phyloP scores from a whole-genome alignment of 2,329 filamentous ascomycete species.

The Penicillium sp. region DNA sequence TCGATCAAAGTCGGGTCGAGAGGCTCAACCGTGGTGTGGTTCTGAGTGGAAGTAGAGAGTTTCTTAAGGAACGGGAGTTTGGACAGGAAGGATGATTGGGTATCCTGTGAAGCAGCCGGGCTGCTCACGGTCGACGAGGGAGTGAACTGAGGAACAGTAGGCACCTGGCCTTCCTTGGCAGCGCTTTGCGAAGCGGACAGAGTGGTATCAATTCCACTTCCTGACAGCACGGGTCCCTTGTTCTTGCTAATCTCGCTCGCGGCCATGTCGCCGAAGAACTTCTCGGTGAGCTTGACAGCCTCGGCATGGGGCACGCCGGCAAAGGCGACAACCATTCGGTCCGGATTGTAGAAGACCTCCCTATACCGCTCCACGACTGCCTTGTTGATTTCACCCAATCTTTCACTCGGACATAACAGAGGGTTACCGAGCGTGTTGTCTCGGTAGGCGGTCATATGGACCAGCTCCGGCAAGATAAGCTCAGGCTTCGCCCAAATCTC shows the following conservation, averaged over 20 bases:
- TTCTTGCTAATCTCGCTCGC: conserved; percentile 45
- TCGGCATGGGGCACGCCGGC: conserved; percentile 79
- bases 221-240: conserved; percentile 47
- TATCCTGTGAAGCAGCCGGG: conserved; percentile 38
- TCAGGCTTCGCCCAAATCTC: conserved; percentile 99
- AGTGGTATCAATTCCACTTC: conserved; percentile 54
- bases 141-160: conserved; percentile 38
- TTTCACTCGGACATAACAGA: conserved; percentile 79
- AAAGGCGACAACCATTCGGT: conserved; percentile 90
- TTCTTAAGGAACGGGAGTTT: conserved; percentile 88
- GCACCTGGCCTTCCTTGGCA: conserved; percentile 29
- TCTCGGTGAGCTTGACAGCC: conserved; percentile 71
- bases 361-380: conserved; percentile 71
- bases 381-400: conserved; percentile 67
- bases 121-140: conserved; percentile 37
- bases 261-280: conserved; percentile 90
- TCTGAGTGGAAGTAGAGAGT: conserved; percentile 66
- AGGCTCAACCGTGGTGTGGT: conserved; percentile 52
- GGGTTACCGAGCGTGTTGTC: conserved; percentile 95
- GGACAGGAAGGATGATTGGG: conserved; percentile 63
- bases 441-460: conserved; percentile 92
- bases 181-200: conserved; percentile 29
- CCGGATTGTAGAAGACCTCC: conserved; percentile 76
- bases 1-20: conserved; percentile 45
- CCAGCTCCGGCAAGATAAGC: conserved; percentile 86